A percentile compares a stretch with the other conserved stretches of the same genome.
phyloP scores from a whole-genome alignment of 805 yeast species.

The Lipomyces oligophaga region DNA sequence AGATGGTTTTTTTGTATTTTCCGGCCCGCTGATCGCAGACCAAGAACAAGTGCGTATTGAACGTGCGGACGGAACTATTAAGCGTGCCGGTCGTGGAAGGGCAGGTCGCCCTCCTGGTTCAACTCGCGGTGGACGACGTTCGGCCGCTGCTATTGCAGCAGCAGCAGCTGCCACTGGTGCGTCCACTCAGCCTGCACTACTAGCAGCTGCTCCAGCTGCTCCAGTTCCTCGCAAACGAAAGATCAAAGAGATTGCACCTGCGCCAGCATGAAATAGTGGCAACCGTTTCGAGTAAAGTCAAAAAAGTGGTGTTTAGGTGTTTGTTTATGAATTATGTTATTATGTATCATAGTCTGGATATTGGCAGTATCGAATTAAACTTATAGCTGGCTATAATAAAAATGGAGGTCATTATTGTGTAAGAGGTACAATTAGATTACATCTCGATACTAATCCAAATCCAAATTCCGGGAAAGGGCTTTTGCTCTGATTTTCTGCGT shows the following conservation, averaged over 20 bases:
- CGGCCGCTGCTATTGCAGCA: slow-evolving; percentile 7
- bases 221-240: slow-evolving; percentile 1
- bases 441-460: neutral
- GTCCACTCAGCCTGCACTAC: slow-evolving; percentile 2
- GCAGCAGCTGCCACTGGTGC: slow-evolving; percentile 4
- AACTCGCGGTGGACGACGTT: slow-evolving; percentile 2
- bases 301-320: too few species aligned
- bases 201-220: slow-evolving; percentile 15
- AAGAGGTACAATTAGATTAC: too few species aligned
- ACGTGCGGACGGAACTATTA: slow-evolving; percentile 45
- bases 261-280: too few species aligned
- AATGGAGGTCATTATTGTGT: too few species aligned
- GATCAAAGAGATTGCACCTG: too few species aligned
- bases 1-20: slow-evolving; percentile 93
- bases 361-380: too few species aligned
- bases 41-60: slow-evolving; percentile 47
- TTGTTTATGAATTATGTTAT: too few species aligned
- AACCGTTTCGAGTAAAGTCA: too few species aligned
- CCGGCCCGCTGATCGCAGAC: slow-evolving; percentile 81
- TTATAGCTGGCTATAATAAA: too few species aligned
- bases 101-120: slow-evolving; percentile 13
- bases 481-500: slow-evolving; percentile 1
- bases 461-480: slow-evolving; percentile 8
- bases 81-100: slow-evolving; percentile 29
- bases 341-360: too few species aligned